A percentile compares a stretch with the other conserved stretches of the same genome.
phyloP scores from a whole-genome alignment of 257 asterid species.

The Solanum pimpinellifolium region DNA sequence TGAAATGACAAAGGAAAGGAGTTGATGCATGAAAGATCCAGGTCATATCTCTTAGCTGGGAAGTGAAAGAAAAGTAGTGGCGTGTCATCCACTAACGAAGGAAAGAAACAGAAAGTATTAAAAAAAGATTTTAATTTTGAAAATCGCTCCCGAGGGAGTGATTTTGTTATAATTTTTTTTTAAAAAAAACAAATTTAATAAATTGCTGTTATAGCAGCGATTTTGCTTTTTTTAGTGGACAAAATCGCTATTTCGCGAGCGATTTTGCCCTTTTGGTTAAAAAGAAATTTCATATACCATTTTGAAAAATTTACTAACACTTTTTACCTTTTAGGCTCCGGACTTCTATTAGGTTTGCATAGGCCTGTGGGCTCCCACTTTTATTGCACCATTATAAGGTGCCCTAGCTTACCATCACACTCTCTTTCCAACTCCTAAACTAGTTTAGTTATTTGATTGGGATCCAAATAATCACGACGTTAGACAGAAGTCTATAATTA shows the following conservation, averaged over 20 bases:
- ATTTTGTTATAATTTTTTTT: too few relatives aligned
- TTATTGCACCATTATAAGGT: conserved; percentile 25
- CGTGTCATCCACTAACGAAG: conserved; percentile 30
- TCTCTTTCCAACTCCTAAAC: conserved; percentile 16
- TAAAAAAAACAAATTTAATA: too few relatives aligned
- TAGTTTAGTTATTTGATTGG: not conserved
- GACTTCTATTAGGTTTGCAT: conserved; percentile 12
- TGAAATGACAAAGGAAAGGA: not conserved
- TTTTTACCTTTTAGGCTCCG: too few relatives aligned
- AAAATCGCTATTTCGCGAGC: too few relatives aligned
- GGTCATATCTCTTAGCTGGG: conserved; percentile 47
- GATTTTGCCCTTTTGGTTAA: too few relatives aligned
- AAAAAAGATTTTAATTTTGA: too few relatives aligned
- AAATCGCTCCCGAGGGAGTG: too few relatives aligned
- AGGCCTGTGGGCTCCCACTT: not conserved
- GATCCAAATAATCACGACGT: not conserved
- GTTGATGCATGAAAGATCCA: conserved; percentile 28
- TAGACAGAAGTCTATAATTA: too few relatives aligned
- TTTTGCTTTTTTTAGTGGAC: too few relatives aligned
- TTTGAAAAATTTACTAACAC: too few relatives aligned
- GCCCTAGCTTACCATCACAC: conserved; percentile 50
- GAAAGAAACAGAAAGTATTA: not conserved
- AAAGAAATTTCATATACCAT: too few relatives aligned
- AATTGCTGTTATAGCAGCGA: too few relatives aligned
- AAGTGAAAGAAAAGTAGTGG: conserved; percentile 7